Percentiles rank a stretch among this genome's conserved stretches.
phyloP scores from a whole-genome alignment of 345 rosid species.

The Salix koriyanagi region DNA sequence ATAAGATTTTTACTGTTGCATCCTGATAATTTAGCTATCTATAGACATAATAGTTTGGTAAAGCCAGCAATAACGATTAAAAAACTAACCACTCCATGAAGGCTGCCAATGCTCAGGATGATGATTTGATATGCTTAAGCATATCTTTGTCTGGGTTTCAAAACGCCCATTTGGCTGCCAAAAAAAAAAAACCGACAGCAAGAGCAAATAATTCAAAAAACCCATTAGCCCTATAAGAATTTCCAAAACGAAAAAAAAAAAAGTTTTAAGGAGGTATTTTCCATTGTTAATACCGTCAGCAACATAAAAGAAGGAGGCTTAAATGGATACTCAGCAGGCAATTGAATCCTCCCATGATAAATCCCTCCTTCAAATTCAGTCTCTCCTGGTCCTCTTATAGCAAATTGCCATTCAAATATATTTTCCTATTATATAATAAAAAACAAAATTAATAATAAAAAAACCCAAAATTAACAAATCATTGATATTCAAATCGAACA shows the following conservation, averaged over 20 bases:
- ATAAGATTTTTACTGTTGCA: background rate
- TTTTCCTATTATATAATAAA: conserved; percentile 56
- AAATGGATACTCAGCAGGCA: conserved; percentile 93
- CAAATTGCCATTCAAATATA: conserved; percentile 97
- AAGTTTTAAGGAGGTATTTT: background rate
- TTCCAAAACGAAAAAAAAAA: background rate
- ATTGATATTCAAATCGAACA: conserved; percentile 12
- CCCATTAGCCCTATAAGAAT: background rate
- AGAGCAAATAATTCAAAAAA: background rate
- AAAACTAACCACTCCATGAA: conserved; percentile 86
- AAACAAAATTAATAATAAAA: background rate
- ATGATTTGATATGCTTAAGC: conserved; percentile 92
- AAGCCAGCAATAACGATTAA: background rate
- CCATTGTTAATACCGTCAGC: conserved; percentile 49
- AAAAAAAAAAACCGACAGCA: background rate
- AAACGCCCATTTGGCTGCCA: conserved; percentile 90
- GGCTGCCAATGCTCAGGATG: conserved; percentile 99
- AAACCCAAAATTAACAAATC: background rate
- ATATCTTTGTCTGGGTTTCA: conserved; percentile 88
- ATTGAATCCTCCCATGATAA: conserved; percentile 94
- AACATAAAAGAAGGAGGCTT: conserved; percentile 97
- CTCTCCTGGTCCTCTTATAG: conserved; percentile 76
- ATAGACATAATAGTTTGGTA: background rate
- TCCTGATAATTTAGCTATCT: background rate
- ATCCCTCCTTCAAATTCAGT: conserved; percentile 95